These are phyloP conservation scores for Aspergillus japonicus DNA, from an alignment of 2,329 filamentous ascomycete species.

Conservation along the genomic window DNA sequence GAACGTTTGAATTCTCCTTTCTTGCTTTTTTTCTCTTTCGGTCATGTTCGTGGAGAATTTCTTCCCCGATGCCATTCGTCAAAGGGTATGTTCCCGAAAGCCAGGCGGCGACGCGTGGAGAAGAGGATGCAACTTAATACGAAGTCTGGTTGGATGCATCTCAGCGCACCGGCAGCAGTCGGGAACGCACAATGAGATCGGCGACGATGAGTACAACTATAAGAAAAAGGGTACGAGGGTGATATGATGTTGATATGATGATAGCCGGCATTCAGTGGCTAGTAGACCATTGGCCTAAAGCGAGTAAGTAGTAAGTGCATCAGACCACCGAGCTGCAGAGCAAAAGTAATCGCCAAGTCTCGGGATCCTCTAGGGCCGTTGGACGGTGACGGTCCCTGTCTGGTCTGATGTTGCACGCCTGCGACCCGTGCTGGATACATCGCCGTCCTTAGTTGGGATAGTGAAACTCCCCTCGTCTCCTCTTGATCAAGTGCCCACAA, in stretches of 20 bases:
- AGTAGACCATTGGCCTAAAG: not conserved
- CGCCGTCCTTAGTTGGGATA: not conserved
- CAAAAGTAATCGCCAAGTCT: slow-evolving; percentile 1
- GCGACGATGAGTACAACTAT: not conserved
- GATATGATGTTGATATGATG: not conserved
- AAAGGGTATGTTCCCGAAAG: not conserved
- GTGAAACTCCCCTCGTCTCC: slow-evolving; percentile 5
- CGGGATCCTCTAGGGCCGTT: slow-evolving; percentile 7
- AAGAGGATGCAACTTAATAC: not conserved
- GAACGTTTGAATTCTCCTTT: not conserved
- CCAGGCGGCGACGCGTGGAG: not conserved
- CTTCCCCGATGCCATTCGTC: not conserved
- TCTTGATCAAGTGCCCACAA: not conserved
- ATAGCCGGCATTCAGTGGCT: not conserved
- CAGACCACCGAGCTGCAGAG: slow-evolving; percentile 1
- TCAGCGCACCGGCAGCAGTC: not conserved
- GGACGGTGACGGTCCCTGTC: not conserved
- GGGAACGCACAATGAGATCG: not conserved
- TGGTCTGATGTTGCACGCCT: slow-evolving; percentile 4
- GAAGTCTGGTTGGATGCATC: not conserved
- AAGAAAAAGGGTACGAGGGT: not conserved
- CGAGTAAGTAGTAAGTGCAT: not conserved
- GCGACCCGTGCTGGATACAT: not conserved
- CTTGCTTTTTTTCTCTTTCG: not conserved
- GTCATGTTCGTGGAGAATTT: not conserved